Percentiles rank a stretch among this genome's conserved stretches.
These are phyloP conservation scores for Annona cherimola DNA, from an alignment of 164 flowering plant genomes.

Conservation along the genomic window DNA sequence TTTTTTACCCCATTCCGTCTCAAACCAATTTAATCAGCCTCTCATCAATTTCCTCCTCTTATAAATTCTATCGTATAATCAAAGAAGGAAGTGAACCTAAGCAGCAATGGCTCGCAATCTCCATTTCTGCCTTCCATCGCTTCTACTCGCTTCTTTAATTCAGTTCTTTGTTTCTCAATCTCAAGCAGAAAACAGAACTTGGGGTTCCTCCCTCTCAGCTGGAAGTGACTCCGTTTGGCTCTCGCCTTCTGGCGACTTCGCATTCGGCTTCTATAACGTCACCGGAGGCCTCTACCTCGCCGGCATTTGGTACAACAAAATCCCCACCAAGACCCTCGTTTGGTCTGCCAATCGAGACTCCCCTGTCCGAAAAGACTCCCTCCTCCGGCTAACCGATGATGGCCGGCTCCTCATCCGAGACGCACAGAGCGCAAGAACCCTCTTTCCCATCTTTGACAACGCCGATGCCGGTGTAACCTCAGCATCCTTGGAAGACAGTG, in stretches of 20 bases:
- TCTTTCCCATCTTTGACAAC: not conserved
- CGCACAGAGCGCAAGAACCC: not conserved
- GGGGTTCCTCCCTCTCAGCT: constrained; percentile 13
- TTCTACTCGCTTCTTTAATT: not conserved
- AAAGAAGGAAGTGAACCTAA: no score
- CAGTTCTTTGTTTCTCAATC: constrained; percentile 1
- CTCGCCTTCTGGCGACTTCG: constrained; percentile 28
- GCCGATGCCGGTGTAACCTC: not conserved
- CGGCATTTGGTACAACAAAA: constrained; percentile 32
- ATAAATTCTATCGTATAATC: no score
- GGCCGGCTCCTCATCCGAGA: constrained; percentile 16
- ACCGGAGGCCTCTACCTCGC: constrained; percentile 12
- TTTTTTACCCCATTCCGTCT: no score
- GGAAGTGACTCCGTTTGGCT: constrained; percentile 20
- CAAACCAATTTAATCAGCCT: no score
- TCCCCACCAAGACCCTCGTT: constrained; percentile 20
- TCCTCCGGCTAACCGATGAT: constrained; percentile 5
- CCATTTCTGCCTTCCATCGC: not conserved
- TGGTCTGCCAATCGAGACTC: constrained; percentile 33
- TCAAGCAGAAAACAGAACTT: not conserved
- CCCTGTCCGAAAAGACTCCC: constrained; percentile 18
- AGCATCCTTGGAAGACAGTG: constrained; percentile 23
- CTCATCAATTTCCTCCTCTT: no score
- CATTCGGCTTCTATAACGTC: constrained; percentile 30
- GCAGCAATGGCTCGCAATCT: not conserved